Evolutionary conservation across 2,329 filamentous ascomycete genomes (phyloP).

Genomic region (Pseudopyricularia javanii): DNA sequence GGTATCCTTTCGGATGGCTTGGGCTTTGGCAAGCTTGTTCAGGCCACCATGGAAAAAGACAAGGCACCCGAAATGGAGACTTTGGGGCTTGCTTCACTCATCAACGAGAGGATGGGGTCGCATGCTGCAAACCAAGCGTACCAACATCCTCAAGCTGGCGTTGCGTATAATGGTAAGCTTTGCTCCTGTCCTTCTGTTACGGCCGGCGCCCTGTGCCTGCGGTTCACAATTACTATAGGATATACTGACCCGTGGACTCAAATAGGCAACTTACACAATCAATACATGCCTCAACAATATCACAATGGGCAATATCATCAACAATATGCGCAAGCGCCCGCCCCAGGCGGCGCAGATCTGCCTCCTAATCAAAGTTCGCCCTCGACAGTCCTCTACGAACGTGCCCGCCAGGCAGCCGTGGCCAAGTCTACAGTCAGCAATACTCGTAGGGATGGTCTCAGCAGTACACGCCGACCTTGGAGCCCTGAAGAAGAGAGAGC

Average conservation of each 20-base stretch:
- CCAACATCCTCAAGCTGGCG: not conserved
- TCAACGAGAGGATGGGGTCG: constrained; percentile 11
- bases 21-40: constrained; percentile 8
- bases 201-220: not conserved
- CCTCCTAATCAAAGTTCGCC: constrained; percentile 45
- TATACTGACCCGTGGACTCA: not conserved
- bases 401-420: constrained; percentile 44
- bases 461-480: constrained; percentile 66
- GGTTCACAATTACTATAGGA: not conserved
- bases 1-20: constrained; percentile 4
- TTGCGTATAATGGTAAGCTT: not conserved
- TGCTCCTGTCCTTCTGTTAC: not conserved
- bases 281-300: constrained; percentile 4
- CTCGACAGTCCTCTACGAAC: constrained; percentile 43
- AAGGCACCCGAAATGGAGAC: constrained; percentile 6
- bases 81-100: constrained; percentile 13
- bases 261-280: not conserved
- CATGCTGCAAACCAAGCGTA: not conserved
- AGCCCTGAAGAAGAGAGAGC: constrained; percentile 82
- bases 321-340: constrained; percentile 4
- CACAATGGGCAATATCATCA: constrained; percentile 5
- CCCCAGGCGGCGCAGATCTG: constrained; percentile 13
- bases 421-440: constrained; percentile 40
- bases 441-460: constrained; percentile 41
- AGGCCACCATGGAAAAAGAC: constrained; percentile 10